phyloP scores from a whole-genome alignment of 2,329 filamentous ascomycete genomes.

The Sporothrix dimorphospora region DNA sequence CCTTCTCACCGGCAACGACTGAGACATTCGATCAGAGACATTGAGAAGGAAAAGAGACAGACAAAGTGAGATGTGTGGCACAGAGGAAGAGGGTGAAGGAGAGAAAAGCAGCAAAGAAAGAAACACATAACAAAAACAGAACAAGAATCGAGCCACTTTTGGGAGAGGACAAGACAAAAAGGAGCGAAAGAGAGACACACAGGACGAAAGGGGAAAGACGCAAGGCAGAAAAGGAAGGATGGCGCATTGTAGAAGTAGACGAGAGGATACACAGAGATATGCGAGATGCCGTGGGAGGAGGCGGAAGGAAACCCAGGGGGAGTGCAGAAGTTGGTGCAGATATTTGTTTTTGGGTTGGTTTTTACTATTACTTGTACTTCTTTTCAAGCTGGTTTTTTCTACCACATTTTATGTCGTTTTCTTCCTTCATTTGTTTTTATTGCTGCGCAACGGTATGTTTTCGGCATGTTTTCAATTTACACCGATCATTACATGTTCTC shows the following conservation, averaged over 20 bases:
- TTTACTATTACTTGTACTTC: too few relatives aligned
- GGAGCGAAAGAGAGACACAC: background rate
- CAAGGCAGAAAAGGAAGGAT: background rate
- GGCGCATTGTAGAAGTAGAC: background rate
- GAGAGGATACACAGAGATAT: conserved; percentile 10
- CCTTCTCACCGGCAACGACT: background rate
- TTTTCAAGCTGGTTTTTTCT: too few relatives aligned
- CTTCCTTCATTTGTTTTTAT: background rate
- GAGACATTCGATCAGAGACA: conserved; percentile 15
- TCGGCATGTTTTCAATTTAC: too few relatives aligned
- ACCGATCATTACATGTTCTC: too few relatives aligned
- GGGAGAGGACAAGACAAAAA: background rate
- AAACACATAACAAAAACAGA: too few relatives aligned
- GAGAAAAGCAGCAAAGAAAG: background rate
- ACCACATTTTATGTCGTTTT: too few relatives aligned
- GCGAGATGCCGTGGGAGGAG: background rate
- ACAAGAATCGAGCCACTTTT: background rate
- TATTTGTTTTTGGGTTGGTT: too few relatives aligned
- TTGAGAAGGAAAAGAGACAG: background rate
- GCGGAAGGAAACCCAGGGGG: too few relatives aligned
- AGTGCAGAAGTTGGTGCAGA: too few relatives aligned
- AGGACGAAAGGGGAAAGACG: background rate
- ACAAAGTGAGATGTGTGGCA: background rate
- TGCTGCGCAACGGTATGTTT: too few relatives aligned
- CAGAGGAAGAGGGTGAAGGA: background rate